These are phyloP conservation scores for Hypoxylon perforatum DNA, from an alignment of 495 filamentous ascomycete genomes.

Conservation along the genomic window DNA sequence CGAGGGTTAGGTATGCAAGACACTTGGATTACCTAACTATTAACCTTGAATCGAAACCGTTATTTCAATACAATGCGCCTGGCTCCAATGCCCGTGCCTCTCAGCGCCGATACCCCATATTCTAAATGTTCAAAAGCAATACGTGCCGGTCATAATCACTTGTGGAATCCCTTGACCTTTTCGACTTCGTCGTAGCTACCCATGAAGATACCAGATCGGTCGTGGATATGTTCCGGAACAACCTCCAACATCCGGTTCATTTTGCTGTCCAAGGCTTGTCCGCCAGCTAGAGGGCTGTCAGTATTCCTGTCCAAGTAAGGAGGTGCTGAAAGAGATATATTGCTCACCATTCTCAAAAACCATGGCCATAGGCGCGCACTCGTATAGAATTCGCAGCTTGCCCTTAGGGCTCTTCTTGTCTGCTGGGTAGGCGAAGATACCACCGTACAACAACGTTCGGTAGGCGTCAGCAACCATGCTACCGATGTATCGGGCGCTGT, in stretches of 20 bases:
- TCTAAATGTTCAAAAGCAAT: slow-evolving; percentile 1
- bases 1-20: background rate
- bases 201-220: slow-evolving; percentile 94
- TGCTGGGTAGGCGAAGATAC: slow-evolving; percentile 96
- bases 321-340: background rate
- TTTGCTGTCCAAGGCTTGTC: slow-evolving; percentile 86
- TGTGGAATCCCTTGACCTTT: slow-evolving; percentile 83
- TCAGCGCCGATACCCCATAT: slow-evolving; percentile 15
- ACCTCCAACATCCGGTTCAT: slow-evolving; percentile 92
- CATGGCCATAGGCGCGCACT: slow-evolving; percentile 99
- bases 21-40: background rate
- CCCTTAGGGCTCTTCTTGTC: slow-evolving; percentile 99
- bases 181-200: slow-evolving; percentile 94
- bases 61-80: slow-evolving; percentile 15
- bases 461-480: slow-evolving; percentile 99
- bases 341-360: slow-evolving; percentile 94
- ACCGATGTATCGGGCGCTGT: slow-evolving; percentile 94
- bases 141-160: slow-evolving; percentile 33
- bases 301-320: background rate
- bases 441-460: slow-evolving; percentile 92
- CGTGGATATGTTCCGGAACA: slow-evolving; percentile 92
- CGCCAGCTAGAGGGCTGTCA: slow-evolving; percentile 71
- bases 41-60: slow-evolving; percentile 4
- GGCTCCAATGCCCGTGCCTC: slow-evolving; percentile 24
- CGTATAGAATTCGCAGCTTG: slow-evolving; percentile 96